Percentiles rank a stretch among this genome's conserved stretches.
Conservation (phyloP, 345 rosid genomes). For the Arabidopsis suecica region DNA sequence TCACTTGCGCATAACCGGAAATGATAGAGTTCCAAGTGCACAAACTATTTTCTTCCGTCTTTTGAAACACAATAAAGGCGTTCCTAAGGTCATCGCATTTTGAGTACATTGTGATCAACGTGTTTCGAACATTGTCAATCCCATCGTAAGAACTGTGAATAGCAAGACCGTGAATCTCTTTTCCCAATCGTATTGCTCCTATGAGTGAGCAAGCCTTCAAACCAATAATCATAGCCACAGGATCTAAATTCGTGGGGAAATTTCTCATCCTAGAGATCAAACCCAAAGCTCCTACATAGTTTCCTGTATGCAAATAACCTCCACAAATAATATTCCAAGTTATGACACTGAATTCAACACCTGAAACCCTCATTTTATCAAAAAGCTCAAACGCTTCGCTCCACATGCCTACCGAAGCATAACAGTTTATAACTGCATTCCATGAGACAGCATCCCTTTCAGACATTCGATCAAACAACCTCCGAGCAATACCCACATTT, state of each 20-base stretch:
- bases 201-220: constrained; percentile 72
- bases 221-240: constrained; percentile 63
- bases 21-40: constrained; percentile 81
- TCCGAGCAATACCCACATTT: constrained; percentile 51
- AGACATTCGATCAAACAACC: constrained; percentile 64
- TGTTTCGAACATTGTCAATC: constrained; percentile 60
- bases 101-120: constrained; percentile 78
- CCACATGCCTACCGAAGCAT: constrained; percentile 76
- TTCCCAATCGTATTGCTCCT: constrained; percentile 60
- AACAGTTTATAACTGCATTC: constrained; percentile 70
- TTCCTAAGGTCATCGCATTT: constrained; percentile 61
- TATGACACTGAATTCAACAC: constrained; percentile 54
- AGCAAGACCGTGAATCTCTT: constrained; percentile 68
- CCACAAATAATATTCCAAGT: constrained; percentile 77
- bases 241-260: constrained; percentile 51
- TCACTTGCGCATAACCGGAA: constrained; percentile 63
- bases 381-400: constrained; percentile 65
- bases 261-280: constrained; percentile 63
- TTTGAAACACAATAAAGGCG: constrained; percentile 54
- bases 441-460: constrained; percentile 77
- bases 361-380: constrained; percentile 56
- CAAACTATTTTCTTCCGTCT: constrained; percentile 51
- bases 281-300: constrained; percentile 57
- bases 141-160: constrained; percentile 49
- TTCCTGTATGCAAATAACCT: constrained; percentile 57